Base-by-base conservation (phyloP, 345 rosid genomes). In the Leavenworthia alabamica region DNA sequence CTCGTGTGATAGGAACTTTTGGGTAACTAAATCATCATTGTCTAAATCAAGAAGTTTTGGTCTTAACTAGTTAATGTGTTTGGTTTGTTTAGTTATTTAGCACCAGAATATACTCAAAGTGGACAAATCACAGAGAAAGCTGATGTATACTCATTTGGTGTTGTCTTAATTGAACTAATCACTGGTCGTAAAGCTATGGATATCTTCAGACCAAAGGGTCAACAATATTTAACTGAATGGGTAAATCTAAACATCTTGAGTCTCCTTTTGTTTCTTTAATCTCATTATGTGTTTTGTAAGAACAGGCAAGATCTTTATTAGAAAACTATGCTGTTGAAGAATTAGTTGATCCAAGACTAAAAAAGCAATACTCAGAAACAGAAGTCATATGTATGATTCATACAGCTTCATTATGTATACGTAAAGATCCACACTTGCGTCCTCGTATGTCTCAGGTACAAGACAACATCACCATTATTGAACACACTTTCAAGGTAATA, bases 71-170 rank as follows among this genome's bases (percentile, higher is more conserved):
- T 28, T 6, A 17, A 0, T 35, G 6, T 26, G 40, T 49, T 60
- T 48, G 19, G 61, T 61, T n/a, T 53, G 50, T 26, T 78, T 56
- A 90, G 97, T 71, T 94, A 94, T 75, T 75, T 94, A 80, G 99
- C 99, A 45, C 99, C 99, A 28, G 99, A 94, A 52, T 90, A 94
- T 63, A 85, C 93, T 28, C 95, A 94, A 73, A 90, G 88, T 74
- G 96, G 99, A 39, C 99, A 90, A 68, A 88, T 94, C 61, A 94
- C 99, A 20, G 97, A 90, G 61, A 94, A 90, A 57, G 97, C 99
- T 6, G 99, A 90, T 78, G 97, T 94, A 13, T 94, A 87, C 75
- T 94, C 99, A 5, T 90, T 94, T 2, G 99, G 99, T 4, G 95
- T 94, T 49, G 97, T 90, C 23, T 56, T 94, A 66, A 82, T 90